A percentile compares a stretch with the other conserved stretches of the same genome.
Evolutionary conservation across 1,284 basidiomycete genomes (phyloP).

Genomic region (Moniliophthora roreri): DNA sequence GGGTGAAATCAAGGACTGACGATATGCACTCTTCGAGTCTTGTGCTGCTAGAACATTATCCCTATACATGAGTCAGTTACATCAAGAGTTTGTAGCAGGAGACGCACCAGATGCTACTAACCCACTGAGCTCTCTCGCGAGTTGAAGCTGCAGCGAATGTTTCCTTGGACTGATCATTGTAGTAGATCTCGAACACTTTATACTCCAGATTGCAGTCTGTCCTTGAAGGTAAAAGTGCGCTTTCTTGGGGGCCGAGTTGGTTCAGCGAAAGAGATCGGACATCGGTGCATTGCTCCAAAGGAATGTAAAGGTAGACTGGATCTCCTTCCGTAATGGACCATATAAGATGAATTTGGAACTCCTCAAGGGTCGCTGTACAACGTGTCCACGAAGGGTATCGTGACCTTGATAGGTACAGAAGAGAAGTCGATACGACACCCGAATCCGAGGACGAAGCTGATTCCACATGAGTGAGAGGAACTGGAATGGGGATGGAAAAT

Average conservation of each 20-base stretch:
- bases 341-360: conserved; percentile 45
- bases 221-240: conserved; percentile 33
- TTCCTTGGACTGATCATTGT: conserved; percentile 50
- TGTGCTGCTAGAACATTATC: conserved; percentile 53
- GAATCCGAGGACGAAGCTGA: conserved; percentile 9
- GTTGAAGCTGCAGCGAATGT: conserved; percentile 60
- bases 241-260: conserved; percentile 44
- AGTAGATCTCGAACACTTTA: conserved; percentile 64
- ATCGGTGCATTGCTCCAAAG: conserved; percentile 54
- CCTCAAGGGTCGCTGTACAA: conserved; percentile 50
- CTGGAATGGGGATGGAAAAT: not conserved
- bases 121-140: conserved; percentile 68
- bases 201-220: conserved; percentile 36
- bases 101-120: conserved; percentile 67
- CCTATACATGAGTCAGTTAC: conserved; percentile 36
- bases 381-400: conserved; percentile 42
- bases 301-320: conserved; percentile 45
- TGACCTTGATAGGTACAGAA: conserved; percentile 50
- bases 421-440: conserved; percentile 33
- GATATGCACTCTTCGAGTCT: conserved; percentile 21
- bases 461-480: not conserved
- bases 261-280: conserved; percentile 53
- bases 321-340: conserved; percentile 44
- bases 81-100: conserved; percentile 6
- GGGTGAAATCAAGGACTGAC: conserved; percentile 2